Evolutionary conservation across 2,329 filamentous ascomycete genomes (phyloP).

Genomic region (Aspergillus sp.): DNA sequence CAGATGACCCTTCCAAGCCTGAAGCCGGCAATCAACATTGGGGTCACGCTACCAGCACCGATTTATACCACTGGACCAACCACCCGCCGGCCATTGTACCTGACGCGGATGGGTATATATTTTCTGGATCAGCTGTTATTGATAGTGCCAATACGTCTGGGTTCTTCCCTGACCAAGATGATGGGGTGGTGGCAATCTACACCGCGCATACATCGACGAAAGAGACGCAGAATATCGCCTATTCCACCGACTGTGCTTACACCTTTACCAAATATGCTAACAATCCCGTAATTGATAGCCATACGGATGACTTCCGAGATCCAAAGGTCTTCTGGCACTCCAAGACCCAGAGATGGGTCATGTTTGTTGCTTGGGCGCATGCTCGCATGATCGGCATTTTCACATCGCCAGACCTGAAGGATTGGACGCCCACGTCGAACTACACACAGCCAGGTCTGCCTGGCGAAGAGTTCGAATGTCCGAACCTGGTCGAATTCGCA

Average conservation of each 20-base stretch:
- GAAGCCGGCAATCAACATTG: constrained; percentile 55
- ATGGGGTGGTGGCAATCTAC: constrained; percentile 56
- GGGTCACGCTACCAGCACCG: constrained; percentile 56
- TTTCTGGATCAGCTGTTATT: constrained; percentile 50
- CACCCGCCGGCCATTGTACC: constrained; percentile 54
- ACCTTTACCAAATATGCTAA: constrained; percentile 51
- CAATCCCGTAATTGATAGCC: constrained; percentile 54
- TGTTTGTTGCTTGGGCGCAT: constrained; percentile 47
- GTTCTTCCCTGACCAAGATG: constrained; percentile 55
- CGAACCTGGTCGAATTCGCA: constrained; percentile 52
- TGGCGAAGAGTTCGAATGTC: constrained; percentile 55
- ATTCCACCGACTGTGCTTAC: constrained; percentile 54
- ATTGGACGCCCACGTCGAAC: constrained; percentile 53
- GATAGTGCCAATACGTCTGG: constrained; percentile 58
- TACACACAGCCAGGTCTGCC: constrained; percentile 48
- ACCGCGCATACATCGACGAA: constrained; percentile 29
- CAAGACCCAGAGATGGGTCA: constrained; percentile 46
- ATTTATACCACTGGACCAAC: constrained; percentile 58
- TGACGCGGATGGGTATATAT: constrained; percentile 38
- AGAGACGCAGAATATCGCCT: constrained; percentile 53
- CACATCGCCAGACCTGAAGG: constrained; percentile 50
- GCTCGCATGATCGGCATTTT: constrained; percentile 55
- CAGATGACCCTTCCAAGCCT: constrained; percentile 43
- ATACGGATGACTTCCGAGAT: constrained; percentile 54
- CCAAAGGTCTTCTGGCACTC: constrained; percentile 56